Conservation (phyloP, 2,329 filamentous ascomycete genomes). For the Seiridium cupressi region DNA sequence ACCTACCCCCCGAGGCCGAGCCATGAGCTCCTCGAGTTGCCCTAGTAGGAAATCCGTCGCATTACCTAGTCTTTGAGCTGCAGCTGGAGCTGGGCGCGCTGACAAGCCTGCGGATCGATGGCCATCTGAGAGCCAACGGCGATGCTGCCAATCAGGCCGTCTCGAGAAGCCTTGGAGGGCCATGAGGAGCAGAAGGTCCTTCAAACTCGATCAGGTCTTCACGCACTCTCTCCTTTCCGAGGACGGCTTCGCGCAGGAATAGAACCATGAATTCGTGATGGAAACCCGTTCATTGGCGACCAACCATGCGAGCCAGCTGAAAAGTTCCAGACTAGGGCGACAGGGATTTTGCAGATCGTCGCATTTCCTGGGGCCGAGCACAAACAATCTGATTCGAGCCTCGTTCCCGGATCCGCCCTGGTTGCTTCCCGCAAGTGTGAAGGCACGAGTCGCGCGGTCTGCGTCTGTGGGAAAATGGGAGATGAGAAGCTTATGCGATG, state of each 20-base stretch:
- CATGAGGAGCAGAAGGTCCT: no score
- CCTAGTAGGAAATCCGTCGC: not conserved
- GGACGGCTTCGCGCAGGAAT: not conserved
- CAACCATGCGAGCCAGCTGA: not conserved
- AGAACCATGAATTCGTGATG: not conserved
- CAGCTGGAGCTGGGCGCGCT: not conserved
- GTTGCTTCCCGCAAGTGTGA: slow-evolving; percentile 21
- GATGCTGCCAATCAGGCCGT: no score
- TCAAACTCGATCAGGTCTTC: no score
- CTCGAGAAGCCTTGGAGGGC: no score
- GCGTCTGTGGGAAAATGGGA: not conserved
- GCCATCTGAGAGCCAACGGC: not conserved
- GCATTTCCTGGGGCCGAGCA: slow-evolving; percentile 26
- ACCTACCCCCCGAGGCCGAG: not conserved
- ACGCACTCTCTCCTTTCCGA: no score
- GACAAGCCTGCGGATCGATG: no score
- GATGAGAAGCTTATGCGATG: not conserved
- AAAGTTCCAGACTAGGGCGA: slow-evolving; percentile 13
- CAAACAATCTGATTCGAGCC: slow-evolving; percentile 25
- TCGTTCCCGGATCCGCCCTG: slow-evolving; percentile 20
- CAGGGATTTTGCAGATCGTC: slow-evolving; percentile 30
- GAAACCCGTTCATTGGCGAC: not conserved
- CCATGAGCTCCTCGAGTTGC: not conserved
- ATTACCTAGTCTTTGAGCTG: not conserved
- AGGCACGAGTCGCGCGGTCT: slow-evolving; percentile 1